phyloP scores from a whole-genome alignment of 1,284 basidiomycete genomes.

The Naganishia albida region DNA sequence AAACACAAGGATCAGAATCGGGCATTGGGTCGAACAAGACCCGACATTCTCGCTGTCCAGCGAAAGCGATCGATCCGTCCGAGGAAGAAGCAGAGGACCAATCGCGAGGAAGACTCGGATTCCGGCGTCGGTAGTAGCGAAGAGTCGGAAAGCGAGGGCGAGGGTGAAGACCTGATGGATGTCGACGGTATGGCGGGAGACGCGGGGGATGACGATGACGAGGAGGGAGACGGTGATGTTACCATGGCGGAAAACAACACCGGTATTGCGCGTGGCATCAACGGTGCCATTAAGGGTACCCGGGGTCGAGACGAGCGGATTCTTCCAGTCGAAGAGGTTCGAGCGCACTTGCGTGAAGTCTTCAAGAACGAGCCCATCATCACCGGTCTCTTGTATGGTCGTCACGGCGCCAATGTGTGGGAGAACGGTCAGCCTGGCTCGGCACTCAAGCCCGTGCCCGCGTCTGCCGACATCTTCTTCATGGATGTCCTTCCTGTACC shows the following conservation, averaged over 20 bases:
- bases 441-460: slow-evolving; percentile 56
- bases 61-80: slow-evolving; percentile 36
- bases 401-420: slow-evolving; percentile 68
- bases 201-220: slow-evolving; percentile 51
- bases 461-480: slow-evolving; percentile 96
- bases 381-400: slow-evolving; percentile 85
- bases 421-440: slow-evolving; percentile 58
- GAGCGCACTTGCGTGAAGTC: slow-evolving; percentile 84
- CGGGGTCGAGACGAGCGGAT: slow-evolving; percentile 85
- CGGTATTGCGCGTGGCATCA: slow-evolving; percentile 66
- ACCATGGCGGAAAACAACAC: slow-evolving; percentile 30
- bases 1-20: slow-evolving; percentile 75
- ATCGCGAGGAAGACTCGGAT: slow-evolving; percentile 44
- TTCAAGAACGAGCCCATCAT: slow-evolving; percentile 81
- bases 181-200: slow-evolving; percentile 51
- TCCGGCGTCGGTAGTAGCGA: slow-evolving; percentile 48
- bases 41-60: slow-evolving; percentile 62
- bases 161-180: slow-evolving; percentile 60
- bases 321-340: slow-evolving; percentile 85
- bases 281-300: slow-evolving; percentile 71
- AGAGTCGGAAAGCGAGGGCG: slow-evolving; percentile 50
- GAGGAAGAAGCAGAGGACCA: slow-evolving; percentile 26
- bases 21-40: slow-evolving; percentile 63
- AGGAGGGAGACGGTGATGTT: slow-evolving; percentile 56
- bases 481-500: slow-evolving; percentile 88